A percentile compares a stretch with the other conserved stretches of the same genome.
Conservation (phyloP, 1,284 basidiomycete species). For the Papiliotrema flavescens region DNA sequence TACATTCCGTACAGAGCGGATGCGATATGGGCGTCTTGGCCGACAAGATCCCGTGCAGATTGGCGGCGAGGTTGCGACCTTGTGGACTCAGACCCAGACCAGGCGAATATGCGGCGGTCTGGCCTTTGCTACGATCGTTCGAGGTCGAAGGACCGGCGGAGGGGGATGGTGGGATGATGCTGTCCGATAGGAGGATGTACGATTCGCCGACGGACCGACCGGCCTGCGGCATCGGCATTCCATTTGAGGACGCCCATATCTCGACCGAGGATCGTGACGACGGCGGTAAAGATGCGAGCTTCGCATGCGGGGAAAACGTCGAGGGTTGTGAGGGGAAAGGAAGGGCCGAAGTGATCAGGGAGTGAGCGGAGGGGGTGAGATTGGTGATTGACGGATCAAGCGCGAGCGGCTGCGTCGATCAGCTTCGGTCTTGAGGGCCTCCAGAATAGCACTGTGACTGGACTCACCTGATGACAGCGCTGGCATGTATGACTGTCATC, state of each 20-base stretch:
- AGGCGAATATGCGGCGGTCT: conserved; percentile 12
- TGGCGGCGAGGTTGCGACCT: conserved; percentile 30
- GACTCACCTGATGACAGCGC: conserved; percentile 5
- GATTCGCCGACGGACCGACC: conserved; percentile 62
- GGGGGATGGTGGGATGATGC: conserved; percentile 55
- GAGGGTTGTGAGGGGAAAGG: conserved; percentile 46
- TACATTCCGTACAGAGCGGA: conserved; percentile 92
- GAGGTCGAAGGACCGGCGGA: not conserved
- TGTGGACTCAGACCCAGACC: conserved; percentile 30
- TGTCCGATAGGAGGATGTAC: conserved; percentile 83
- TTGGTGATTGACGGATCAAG: conserved; percentile 80
- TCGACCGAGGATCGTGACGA: conserved; percentile 45
- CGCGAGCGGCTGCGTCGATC: conserved; percentile 62
- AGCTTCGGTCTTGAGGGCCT: not conserved
- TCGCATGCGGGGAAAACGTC: conserved; percentile 54
- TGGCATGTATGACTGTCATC: conserved; percentile 1
- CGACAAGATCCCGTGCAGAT: conserved; percentile 72
- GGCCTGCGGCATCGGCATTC: conserved; percentile 52
- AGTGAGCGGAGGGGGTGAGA: conserved; percentile 52
- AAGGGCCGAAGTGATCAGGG: conserved; percentile 66
- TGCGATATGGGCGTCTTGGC: conserved; percentile 83
- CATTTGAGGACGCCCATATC: conserved; percentile 57
- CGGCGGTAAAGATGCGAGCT: conserved; percentile 58
- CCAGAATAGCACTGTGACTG: too few relatives aligned
- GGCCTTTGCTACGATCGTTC: not conserved